A percentile compares a stretch with the other conserved stretches of the same genome.
Conservation (phyloP, 2,329 filamentous ascomycete genomes). For the Colletotrichum sp. region DNA sequence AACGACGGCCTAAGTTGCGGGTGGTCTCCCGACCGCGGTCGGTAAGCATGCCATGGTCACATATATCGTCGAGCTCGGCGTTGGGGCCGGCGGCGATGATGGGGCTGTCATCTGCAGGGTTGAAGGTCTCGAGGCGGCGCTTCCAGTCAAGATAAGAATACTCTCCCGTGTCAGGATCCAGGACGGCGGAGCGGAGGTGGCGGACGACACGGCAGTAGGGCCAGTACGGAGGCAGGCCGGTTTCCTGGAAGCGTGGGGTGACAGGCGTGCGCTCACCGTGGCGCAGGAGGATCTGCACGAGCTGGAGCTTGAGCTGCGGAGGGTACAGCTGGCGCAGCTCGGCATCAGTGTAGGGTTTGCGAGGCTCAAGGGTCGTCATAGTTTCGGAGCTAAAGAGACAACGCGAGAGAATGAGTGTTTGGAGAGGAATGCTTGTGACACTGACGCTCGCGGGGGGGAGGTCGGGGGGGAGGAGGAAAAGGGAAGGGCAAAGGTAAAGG, state of each 20-base stretch:
- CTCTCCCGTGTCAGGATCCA: conserved; percentile 42
- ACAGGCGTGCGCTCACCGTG: conserved; percentile 87
- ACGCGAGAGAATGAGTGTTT: neutral
- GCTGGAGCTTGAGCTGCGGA: conserved; percentile 76
- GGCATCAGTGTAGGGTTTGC: conserved; percentile 77
- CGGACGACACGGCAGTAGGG: conserved; percentile 85
- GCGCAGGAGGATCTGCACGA: conserved; percentile 86
- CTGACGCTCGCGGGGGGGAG: neutral
- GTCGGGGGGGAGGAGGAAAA: neutral
- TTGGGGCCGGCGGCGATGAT: conserved; percentile 70
- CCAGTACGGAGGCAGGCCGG: conserved; percentile 74
- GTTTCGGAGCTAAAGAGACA: neutral
- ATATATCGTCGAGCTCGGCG: conserved; percentile 79
- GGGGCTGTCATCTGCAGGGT: conserved; percentile 66
- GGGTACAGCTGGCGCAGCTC: conserved; percentile 88
- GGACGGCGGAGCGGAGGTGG: conserved; percentile 64
- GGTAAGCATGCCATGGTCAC: conserved; percentile 78
- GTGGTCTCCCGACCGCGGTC: conserved; percentile 77
- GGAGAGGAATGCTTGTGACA: conserved; percentile 14
- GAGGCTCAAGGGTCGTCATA: conserved; percentile 82
- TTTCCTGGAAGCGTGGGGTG: conserved; percentile 84
- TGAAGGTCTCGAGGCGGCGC: conserved; percentile 84
- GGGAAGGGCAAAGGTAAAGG: neutral
- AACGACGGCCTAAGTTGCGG: conserved; percentile 68
- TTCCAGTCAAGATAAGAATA: conserved; percentile 63